Percentiles rank a stretch among this genome's conserved stretches.
phyloP scores from a whole-genome alignment of 1,284 basidiomycete genomes.

The Amylostereum areolatum region DNA sequence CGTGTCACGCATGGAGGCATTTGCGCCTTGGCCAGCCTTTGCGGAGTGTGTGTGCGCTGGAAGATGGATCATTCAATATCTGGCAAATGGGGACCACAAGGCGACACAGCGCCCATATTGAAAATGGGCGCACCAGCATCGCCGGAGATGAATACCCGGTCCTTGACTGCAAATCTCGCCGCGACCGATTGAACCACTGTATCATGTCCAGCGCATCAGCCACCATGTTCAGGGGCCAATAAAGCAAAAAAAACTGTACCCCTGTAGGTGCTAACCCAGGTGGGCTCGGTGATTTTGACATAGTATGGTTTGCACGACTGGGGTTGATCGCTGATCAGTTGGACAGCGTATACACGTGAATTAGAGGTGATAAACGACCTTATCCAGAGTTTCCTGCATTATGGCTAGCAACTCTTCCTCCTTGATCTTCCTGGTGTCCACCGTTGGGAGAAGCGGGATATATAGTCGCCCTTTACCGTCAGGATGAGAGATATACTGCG shows the following conservation, averaged over 20 bases:
- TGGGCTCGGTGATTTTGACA: slow-evolving; percentile 1
- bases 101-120: too few species aligned
- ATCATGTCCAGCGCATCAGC: not conserved
- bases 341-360: too few species aligned
- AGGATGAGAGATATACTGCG: not conserved
- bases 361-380: not conserved
- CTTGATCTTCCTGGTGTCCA: not conserved
- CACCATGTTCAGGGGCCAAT: too few species aligned
- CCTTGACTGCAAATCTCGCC: not conserved
- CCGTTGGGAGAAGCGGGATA: not conserved
- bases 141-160: slow-evolving; percentile 1
- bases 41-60: not conserved
- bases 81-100: too few species aligned
- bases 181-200: not conserved
- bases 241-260: too few species aligned
- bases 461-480: not conserved
- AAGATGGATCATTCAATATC: too few species aligned
- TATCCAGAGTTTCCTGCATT: too few species aligned
- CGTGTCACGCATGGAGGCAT: not conserved
- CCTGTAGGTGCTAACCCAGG: slow-evolving; percentile 4
- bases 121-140: too few species aligned
- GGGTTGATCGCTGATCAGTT: too few species aligned
- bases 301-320: slow-evolving; percentile 5
- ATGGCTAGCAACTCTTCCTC: not conserved
- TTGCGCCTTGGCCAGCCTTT: not conserved